These are phyloP conservation scores for Backusella morwellensis DNA, from an alignment of 192 early-diverging fungal species.

Conservation along the genomic window DNA sequence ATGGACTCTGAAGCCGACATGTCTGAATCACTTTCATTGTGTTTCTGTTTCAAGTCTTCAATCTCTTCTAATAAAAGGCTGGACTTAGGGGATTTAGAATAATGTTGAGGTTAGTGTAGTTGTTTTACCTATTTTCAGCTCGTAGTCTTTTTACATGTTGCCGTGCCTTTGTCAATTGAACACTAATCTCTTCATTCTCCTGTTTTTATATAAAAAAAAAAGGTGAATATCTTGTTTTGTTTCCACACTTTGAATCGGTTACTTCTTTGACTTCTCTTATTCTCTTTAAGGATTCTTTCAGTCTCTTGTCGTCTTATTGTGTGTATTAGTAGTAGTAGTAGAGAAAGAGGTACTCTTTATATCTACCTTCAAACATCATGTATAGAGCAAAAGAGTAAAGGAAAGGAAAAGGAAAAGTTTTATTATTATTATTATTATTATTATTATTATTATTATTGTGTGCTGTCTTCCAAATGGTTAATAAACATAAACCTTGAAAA, in stretches of 20 bases:
- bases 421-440: background rate
- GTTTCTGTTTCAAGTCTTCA: background rate
- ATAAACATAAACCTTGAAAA: slow-evolving; percentile 90
- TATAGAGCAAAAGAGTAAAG: background rate
- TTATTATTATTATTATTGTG: background rate
- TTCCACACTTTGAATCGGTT: background rate
- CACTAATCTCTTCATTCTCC: slow-evolving; percentile 45
- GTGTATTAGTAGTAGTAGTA: background rate
- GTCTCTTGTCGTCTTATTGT: background rate
- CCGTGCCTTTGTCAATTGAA: slow-evolving; percentile 38
- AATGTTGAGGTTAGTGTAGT: background rate
- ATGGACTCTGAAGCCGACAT: background rate
- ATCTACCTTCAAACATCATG: background rate
- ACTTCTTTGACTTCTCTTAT: slow-evolving; percentile 51
- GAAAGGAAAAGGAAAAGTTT: background rate
- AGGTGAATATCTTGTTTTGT: no score
- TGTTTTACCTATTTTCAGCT: slow-evolving; percentile 42
- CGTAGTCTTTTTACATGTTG: slow-evolving; percentile 45
- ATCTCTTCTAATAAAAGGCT: slow-evolving; percentile 7
- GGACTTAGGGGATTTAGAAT: background rate
- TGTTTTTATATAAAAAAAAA: slow-evolving; percentile 1
- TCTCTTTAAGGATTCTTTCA: slow-evolving; percentile 30
- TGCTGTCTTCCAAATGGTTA: slow-evolving; percentile 51
- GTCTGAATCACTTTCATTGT: slow-evolving; percentile 10
- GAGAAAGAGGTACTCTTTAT: background rate